Conservation (phyloP, 2,329 filamentous ascomycete species). For the Fusarium penzigii region DNA sequence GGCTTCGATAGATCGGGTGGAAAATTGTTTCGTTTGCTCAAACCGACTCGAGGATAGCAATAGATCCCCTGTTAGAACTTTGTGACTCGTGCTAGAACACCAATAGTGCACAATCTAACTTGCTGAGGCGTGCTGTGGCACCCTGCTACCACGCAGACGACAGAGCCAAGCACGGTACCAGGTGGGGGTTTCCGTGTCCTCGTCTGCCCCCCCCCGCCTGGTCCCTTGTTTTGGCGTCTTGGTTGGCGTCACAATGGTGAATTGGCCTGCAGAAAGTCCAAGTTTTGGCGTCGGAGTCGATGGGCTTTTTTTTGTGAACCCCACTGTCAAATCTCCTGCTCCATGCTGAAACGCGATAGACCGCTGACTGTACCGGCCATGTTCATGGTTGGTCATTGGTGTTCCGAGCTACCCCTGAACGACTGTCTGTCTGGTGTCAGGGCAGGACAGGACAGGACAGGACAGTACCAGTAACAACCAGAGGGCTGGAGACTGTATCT, state of each 20-base stretch:
- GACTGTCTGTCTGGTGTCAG: background rate
- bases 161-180: background rate
- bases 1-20: slow-evolving; percentile 17
- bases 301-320: background rate
- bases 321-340: slow-evolving; percentile 2
- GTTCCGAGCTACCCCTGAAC: background rate
- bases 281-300: background rate
- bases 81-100: slow-evolving; percentile 16
- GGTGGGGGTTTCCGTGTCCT: background rate
- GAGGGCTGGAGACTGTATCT: too few species aligned
- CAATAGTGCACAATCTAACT: slow-evolving; percentile 4
- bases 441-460: too few species aligned
- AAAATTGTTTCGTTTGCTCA: slow-evolving; percentile 24
- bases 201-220: background rate
- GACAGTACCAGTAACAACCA: too few species aligned
- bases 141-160: too few species aligned
- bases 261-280: background rate
- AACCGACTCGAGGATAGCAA: background rate
- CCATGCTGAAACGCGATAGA: slow-evolving; percentile 1
- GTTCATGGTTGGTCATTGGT: slow-evolving; percentile 7
- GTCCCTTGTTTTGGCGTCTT: background rate
- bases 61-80: slow-evolving; percentile 9
- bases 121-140: background rate
- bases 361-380: slow-evolving; percentile 13
- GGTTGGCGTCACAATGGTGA: background rate